Conservation (phyloP, 2,329 filamentous ascomycete species). For the Cladosporium sp. region DNA sequence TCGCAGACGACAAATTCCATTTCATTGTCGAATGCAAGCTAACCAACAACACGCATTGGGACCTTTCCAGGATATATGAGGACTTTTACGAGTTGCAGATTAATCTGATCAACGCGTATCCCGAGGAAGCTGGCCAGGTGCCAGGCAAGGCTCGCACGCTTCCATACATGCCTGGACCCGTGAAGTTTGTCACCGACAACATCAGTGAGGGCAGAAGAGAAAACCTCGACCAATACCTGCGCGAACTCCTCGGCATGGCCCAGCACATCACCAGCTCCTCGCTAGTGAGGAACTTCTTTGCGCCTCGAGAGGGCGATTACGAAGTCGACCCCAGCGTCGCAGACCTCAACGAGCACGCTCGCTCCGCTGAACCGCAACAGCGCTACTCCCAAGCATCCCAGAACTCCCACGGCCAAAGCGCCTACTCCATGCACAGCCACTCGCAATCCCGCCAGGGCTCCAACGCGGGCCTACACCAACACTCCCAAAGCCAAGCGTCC, state of each 20-base stretch:
- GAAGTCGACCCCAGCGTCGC: slow-evolving; percentile 72
- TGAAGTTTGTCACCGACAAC: slow-evolving; percentile 95
- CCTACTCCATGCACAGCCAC: slow-evolving; percentile 18
- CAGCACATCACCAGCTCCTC: slow-evolving; percentile 78
- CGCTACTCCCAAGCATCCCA: slow-evolving; percentile 37
- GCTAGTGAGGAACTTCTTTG: slow-evolving; percentile 85
- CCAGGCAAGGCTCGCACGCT: slow-evolving; percentile 69
- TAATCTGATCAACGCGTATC: slow-evolving; percentile 83
- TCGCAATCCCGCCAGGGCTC: slow-evolving; percentile 20
- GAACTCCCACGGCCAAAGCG: slow-evolving; percentile 19
- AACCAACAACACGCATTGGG: slow-evolving; percentile 88
- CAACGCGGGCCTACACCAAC: slow-evolving; percentile 19
- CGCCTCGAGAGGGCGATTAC: slow-evolving; percentile 83
- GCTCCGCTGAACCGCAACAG: slow-evolving; percentile 63
- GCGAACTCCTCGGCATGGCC: slow-evolving; percentile 79
- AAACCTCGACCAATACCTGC: slow-evolving; percentile 92
- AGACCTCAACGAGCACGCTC: slow-evolving; percentile 59
- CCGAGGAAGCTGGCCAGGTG: slow-evolving; percentile 84
- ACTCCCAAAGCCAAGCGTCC: slow-evolving; percentile 14
- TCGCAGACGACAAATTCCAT: slow-evolving; percentile 97
- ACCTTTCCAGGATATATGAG: slow-evolving; percentile 90
- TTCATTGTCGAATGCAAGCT: slow-evolving; percentile 91
- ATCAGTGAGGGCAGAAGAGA: slow-evolving; percentile 90
- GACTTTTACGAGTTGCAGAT: slow-evolving; percentile 99
- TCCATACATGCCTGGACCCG: slow-evolving; percentile 96